Conservation (phyloP, 106 monocot genomes). For the Dioscorea zingiberensis region DNA sequence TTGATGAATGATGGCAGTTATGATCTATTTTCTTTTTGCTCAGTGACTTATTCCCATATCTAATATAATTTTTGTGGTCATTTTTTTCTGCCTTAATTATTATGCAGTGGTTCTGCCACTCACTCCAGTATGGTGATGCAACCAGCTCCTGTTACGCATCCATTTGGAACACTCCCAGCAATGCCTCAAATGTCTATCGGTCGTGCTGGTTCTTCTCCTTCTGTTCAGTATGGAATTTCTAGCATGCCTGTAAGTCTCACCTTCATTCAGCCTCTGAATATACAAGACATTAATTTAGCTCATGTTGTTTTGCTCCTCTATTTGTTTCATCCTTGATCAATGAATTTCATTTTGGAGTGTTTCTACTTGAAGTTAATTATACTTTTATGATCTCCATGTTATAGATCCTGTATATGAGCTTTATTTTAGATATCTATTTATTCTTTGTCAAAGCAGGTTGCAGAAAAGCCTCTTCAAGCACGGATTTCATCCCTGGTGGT, state of each 20-base stretch:
- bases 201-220: slow-evolving; percentile 50
- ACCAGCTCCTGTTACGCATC: slow-evolving; percentile 62
- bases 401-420: no score
- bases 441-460: slow-evolving; percentile 38
- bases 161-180: slow-evolving; percentile 87
- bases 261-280: not conserved
- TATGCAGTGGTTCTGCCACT: slow-evolving; percentile 26
- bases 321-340: not conserved
- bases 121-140: slow-evolving; percentile 72
- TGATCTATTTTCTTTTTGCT: no score
- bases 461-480: slow-evolving; percentile 62
- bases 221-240: slow-evolving; percentile 96
- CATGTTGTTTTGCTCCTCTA: not conserved
- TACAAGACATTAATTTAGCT: not conserved
- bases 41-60: not conserved
- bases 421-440: not conserved
- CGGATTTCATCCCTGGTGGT: slow-evolving; percentile 62
- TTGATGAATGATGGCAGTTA: no score
- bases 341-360: not conserved
- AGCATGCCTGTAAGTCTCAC: slow-evolving; percentile 78
- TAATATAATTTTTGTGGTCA: slow-evolving; percentile 2
- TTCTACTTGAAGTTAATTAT: no score
- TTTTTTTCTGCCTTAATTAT: not conserved
- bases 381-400: no score
- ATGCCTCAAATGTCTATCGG: slow-evolving; percentile 97